Evolutionary conservation across 2,329 filamentous ascomycete genomes (phyloP).

Genomic region (Scleromitrula shiraiana): DNA sequence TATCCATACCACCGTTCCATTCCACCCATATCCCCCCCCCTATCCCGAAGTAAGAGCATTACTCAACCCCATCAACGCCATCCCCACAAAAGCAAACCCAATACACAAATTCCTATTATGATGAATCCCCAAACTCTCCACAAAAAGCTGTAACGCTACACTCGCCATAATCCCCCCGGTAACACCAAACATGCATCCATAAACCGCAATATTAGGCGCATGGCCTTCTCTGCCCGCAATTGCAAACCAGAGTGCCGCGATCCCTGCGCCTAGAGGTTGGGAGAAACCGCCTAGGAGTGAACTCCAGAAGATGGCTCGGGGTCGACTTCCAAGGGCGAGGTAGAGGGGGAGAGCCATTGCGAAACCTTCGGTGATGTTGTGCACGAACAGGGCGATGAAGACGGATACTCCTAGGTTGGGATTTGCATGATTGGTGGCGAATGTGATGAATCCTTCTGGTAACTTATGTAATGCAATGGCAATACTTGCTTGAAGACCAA

Average conservation of each 20-base stretch:
- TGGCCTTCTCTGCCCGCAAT: slow-evolving; percentile 49
- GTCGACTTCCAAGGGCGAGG: slow-evolving; percentile 74
- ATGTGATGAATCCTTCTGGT: slow-evolving; percentile 81
- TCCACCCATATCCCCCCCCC: too few species aligned
- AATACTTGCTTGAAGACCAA: slow-evolving; percentile 91
- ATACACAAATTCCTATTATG: slow-evolving; percentile 73
- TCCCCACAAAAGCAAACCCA: slow-evolving; percentile 73
- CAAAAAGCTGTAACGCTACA: slow-evolving; percentile 82
- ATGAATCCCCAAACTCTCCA: slow-evolving; percentile 75
- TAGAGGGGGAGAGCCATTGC: slow-evolving; percentile 89
- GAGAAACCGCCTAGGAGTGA: slow-evolving; percentile 76
- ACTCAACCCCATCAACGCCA: slow-evolving; percentile 79
- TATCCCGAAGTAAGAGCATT: slow-evolving; percentile 64
- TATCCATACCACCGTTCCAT: too few species aligned
- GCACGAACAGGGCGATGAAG: slow-evolving; percentile 92
- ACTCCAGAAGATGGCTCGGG: slow-evolving; percentile 77
- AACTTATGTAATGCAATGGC: slow-evolving; percentile 96
- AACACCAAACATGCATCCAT: slow-evolving; percentile 76
- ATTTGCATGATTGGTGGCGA: slow-evolving; percentile 94
- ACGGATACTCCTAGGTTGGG: slow-evolving; percentile 81
- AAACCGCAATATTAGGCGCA: slow-evolving; percentile 48
- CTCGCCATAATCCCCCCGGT: slow-evolving; percentile 95
- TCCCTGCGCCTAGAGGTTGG: slow-evolving; percentile 76
- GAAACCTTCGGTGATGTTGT: slow-evolving; percentile 97
- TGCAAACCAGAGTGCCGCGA: slow-evolving; percentile 82